These are phyloP conservation scores for Tilletia indica DNA, from an alignment of 1,284 basidiomycete genomes.

Conservation along the genomic window DNA sequence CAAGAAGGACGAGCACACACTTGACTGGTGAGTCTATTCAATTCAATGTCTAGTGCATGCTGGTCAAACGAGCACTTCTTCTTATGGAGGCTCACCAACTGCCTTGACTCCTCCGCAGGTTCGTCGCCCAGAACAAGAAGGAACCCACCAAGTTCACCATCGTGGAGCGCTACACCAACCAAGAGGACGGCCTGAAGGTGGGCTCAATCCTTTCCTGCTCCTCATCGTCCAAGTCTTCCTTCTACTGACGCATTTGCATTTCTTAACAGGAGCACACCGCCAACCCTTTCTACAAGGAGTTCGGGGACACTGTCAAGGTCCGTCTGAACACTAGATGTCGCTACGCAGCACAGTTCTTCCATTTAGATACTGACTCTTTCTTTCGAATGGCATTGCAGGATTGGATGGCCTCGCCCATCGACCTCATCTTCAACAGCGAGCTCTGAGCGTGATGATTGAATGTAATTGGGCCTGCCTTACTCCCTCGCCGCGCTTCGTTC, in stretches of 20 bases:
- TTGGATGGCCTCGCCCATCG: neutral
- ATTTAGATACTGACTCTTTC: neutral
- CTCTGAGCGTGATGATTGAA: neutral
- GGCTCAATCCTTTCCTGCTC: neutral
- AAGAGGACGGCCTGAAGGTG: constrained; percentile 4
- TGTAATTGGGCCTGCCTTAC: no score
- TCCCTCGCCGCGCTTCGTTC: neutral
- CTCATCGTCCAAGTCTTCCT: neutral
- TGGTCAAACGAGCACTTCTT: neutral
- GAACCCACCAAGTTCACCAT: constrained; percentile 4
- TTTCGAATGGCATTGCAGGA: neutral
- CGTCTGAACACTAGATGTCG: neutral
- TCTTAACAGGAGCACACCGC: neutral
- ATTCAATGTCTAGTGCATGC: no score
- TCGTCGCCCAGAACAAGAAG: constrained; percentile 2
- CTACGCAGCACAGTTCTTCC: neutral
- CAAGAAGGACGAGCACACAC: constrained; percentile 9
- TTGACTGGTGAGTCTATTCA: neutral
- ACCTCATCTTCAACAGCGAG: constrained; percentile 4
- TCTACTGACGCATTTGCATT: neutral
- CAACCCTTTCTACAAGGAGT: constrained; percentile 13
- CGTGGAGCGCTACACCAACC: constrained; percentile 9
- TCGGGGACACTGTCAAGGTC: neutral
- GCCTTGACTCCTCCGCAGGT: neutral
- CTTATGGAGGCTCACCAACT: no score